Evolutionary conservation across 768 basidiomycete genomes (phyloP).

Genomic region (Tricholomella constricta): DNA sequence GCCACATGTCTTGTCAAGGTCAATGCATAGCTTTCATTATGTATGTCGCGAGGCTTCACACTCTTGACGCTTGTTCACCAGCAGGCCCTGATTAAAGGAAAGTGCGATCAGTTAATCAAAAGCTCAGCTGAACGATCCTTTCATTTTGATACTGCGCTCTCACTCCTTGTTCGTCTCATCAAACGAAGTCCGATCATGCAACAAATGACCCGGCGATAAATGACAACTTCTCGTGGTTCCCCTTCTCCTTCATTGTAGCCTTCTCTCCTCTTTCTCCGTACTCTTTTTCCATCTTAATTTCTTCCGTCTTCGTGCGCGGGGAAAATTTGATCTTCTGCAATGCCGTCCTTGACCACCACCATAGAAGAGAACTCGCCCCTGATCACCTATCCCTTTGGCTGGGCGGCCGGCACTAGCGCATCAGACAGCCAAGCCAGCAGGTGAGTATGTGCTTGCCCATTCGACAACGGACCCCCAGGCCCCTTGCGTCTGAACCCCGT

Average conservation of each 20-base stretch:
- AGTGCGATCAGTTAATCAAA: neutral
- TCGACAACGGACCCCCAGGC: too few relatives aligned
- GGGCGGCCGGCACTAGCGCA: constrained; percentile 11
- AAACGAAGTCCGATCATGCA: too few relatives aligned
- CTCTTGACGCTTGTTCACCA: too few relatives aligned
- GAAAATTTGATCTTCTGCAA: too few relatives aligned
- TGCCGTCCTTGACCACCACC: constrained; percentile 14
- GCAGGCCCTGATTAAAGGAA: too few relatives aligned
- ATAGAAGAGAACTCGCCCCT: constrained; percentile 21
- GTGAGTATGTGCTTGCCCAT: constrained; percentile 1
- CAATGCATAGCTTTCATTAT: too few relatives aligned
- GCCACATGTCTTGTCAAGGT: too few relatives aligned
- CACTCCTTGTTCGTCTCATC: neutral
- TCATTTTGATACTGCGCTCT: neutral
- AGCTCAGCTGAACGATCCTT: neutral
- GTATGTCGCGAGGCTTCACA: too few relatives aligned
- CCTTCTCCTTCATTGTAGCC: neutral
- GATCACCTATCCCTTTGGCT: constrained; percentile 14
- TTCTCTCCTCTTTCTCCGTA: neutral
- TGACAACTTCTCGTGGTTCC: neutral
- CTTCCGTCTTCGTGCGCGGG: neutral
- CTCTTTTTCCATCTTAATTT: neutral
- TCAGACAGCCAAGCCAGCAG: constrained; percentile 3
- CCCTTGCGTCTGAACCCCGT: neutral
- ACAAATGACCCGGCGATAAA: neutral